Base-by-base conservation (phyloP, 768 basidiomycete genomes). In the Tulasnella sp. region DNA sequence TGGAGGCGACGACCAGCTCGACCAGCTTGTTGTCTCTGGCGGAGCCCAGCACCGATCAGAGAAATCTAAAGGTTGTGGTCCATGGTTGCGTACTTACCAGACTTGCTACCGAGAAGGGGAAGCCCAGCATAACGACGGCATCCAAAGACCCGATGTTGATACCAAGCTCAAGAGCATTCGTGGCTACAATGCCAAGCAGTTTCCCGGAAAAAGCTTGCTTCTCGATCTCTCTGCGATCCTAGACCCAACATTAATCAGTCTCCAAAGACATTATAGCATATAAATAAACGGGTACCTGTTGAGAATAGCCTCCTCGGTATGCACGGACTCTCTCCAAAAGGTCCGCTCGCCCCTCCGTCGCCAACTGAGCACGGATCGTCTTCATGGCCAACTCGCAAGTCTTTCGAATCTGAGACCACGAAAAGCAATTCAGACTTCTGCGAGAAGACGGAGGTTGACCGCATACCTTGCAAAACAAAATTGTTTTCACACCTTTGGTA, bases 131-230 rank as follows among this genome's bases (percentile, higher is more conserved):
- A 71, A 96, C 86, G 47, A 95, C 94, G 7, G 90, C 91, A 77
- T 95, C 94, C 67, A 95, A 79, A n/a, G 85, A 86, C 17, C 92
- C 93, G 40, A 95, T 94, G 76, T 95, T 92, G n/a, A 94, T 89
- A 16, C 93, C 93, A 7, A 95, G 86, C 79, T 96, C 94, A 14
- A 95, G 84, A 0, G 94, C 94, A 76, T 94, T 95, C 0, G 94
- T 96, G 0, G 93, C 91, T 39, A 96, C 84, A 62, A 95, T 90
- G 14, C 94, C 94, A 0, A 96, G 85, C 11, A 95, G 82, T 74
- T 86, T 84, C 2, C 93, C 92, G 0, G 88, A 87, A 77, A 96
- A 96, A 5, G 94, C 94, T 77, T 95, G 90, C 62, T 86, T 83
- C 79, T 96, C 94, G 66, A 95, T 95, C 74, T 82, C 84, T 32